phyloP scores from a whole-genome alignment of 345 rosid species.

The Eucalyptus sp. region DNA sequence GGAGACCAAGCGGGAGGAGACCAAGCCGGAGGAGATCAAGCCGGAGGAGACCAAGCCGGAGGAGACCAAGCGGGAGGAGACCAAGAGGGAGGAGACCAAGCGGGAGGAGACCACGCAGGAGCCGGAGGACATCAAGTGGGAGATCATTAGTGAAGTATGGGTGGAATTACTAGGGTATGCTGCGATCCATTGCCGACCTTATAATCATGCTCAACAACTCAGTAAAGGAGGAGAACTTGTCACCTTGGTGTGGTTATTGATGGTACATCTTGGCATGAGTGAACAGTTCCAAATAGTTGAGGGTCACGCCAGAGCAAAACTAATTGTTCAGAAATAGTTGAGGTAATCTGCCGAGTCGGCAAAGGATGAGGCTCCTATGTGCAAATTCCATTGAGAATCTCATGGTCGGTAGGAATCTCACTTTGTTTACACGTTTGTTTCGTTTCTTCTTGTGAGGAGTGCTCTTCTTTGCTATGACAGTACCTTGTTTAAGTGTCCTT shows the following conservation, averaged over 20 bases:
- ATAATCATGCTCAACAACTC: neutral
- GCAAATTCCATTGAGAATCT: neutral
- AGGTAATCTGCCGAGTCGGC: neutral
- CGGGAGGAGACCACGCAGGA: too few relatives aligned
- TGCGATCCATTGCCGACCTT: neutral
- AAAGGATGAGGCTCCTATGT: accelerated
- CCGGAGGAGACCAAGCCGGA: too few relatives aligned
- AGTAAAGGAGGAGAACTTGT: neutral
- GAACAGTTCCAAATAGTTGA: neutral
- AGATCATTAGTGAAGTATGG: accelerated
- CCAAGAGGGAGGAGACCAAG: too few relatives aligned
- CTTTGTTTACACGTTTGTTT: neutral
- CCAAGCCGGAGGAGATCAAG: too few relatives aligned
- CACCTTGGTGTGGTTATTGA: neutral
- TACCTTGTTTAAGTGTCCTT: neutral
- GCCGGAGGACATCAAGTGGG: accelerated
- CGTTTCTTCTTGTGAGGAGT: neutral
- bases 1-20: too few relatives aligned
- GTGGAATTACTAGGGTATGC: neutral
- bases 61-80: too few relatives aligned
- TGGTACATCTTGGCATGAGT: neutral
- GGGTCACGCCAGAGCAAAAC: neutral
- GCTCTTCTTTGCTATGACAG: neutral
- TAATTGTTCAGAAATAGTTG: neutral
- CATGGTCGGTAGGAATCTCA: neutral